Percentiles rank a stretch among this genome's conserved stretches.
phyloP scores from a whole-genome alignment of 2,329 filamentous ascomycete species.

The Xylariales sp. region DNA sequence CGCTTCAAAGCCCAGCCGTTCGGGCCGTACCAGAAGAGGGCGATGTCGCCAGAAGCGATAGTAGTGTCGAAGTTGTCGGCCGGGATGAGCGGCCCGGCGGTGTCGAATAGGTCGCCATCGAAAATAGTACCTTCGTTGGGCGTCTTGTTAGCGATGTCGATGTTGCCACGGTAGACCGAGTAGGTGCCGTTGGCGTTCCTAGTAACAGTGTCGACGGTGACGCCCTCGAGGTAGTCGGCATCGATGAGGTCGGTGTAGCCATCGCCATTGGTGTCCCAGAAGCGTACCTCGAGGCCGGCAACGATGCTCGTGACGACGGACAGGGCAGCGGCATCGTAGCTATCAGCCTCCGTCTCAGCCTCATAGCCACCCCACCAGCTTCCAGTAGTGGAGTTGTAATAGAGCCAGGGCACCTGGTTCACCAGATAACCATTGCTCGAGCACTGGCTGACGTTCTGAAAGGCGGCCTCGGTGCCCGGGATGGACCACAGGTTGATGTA shows the following conservation, averaged over 20 bases:
- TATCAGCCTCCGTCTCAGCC: background rate
- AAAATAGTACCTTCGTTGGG: background rate
- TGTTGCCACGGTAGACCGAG: constrained; percentile 1
- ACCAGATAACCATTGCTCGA: background rate
- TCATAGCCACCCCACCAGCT: background rate
- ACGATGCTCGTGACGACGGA: constrained; percentile 1
- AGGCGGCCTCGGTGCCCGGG: background rate
- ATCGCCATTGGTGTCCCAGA: constrained; percentile 1
- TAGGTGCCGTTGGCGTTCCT: background rate
- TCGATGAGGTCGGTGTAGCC: constrained; percentile 1
- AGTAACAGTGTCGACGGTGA: background rate
- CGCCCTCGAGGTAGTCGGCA: background rate
- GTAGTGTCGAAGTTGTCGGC: background rate
- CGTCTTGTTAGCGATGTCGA: constrained; percentile 1
- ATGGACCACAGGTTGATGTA: background rate
- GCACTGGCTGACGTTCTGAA: background rate
- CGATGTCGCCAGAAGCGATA: background rate
- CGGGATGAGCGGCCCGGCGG: background rate
- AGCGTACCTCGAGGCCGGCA: background rate
- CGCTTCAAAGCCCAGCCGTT: constrained; percentile 1
- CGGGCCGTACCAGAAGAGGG: constrained; percentile 2
- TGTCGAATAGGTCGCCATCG: background rate
- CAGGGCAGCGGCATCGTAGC: background rate
- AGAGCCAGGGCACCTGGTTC: constrained; percentile 1
- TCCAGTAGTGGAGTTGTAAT: background rate